Base-by-base conservation (phyloP, 495 filamentous ascomycete species). In the Bathelium albidoporum region DNA sequence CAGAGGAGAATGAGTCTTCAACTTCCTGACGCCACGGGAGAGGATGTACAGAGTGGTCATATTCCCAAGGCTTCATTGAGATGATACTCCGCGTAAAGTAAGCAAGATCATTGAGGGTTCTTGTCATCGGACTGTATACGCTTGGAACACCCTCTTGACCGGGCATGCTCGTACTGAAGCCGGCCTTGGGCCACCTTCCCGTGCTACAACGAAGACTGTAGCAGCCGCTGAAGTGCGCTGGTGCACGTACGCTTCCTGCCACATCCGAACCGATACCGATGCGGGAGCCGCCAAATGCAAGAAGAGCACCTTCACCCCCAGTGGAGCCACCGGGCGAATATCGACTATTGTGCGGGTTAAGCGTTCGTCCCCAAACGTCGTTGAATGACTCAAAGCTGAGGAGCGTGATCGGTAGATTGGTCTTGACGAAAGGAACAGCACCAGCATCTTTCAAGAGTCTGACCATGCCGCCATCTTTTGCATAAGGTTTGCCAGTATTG, bases 371-470 rank as follows among this genome's bases (percentile, higher is more conserved):
- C 78, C 77, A 91, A 26, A 97, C 86, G 65, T 91, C 91, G 74
- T 95, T 98, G 52, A 85, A 86, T 22, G 88, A 91, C 73, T 97
- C 94, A 70, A 97, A 97, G 32, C 87, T 91, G 59, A 97, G 80
- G 9, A 98, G 82, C 0, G 93, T 95, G 59, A 93, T 88, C 2
- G 94, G 94, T n/a, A 94, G 70, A 62, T 94, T 93, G 1, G 94
- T 98, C 79, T 97, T 98, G 20, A 92, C 90, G 73, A 96, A 96
- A 0, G 94, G 94, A 0, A 98, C 80, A 2, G 94, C 94, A n/a
- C 89, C 88, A n/a, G 91, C 90, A 74, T 96, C 91, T 69, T 95
- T 95, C 32, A 97, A 76, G 18, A 97, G 69, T 59, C 80, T 80
- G 3, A 90, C 84, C 74, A 95, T 82, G 0, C 85, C 78, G 0